Evolutionary conservation across 805 yeast genomes (phyloP), one percentile per base, ranked within the genome.

Genomic region (Myxozyma mucilagina): DNA sequence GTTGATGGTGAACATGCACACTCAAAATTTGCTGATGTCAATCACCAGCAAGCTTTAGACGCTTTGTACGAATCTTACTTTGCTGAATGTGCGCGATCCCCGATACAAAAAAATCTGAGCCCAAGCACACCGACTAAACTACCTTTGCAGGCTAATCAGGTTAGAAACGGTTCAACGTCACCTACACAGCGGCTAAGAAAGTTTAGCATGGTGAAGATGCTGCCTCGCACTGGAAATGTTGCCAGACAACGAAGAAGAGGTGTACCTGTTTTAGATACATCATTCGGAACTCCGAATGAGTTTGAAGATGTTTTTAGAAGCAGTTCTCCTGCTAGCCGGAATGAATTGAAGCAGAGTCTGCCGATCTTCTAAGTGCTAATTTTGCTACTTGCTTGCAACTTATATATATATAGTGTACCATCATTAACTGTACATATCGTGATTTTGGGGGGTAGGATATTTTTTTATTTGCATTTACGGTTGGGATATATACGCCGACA

Each of bases 201-300:
- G 51, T 49, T 56, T 39, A 49, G 54, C 36, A 56, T 56, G 59
- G 55, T 50, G 11, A 56, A 56, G 55, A 56, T 56, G 50, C 32
- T 56, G 6, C 59, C 59, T 9, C 53, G 55, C n/a, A 45, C 59
- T 4, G 59, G 59, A 16, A 56, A 49, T 39, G 55, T 49, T 2
- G 59, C 59, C 31, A 47, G 59, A 4, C 59, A 56, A 24, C 54
- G 59, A 13, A 53, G 59, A 16, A 31, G 54, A 24, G 47, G 41
- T 24, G 48, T 14, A n/a, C 7, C 51, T 11, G 47, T 31, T 16
- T 47, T 14, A 4, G 24, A 52, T 43, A 34, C 16, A 7, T 18
- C n/a, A 16, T n/a, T 8, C n/a, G 31, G 14, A 4, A 45, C 34
- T 45, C 49, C 53, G 2, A 31, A 20, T 10, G 36, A 11, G 13